Percentiles rank a stretch among this genome's conserved stretches.
Conservation (phyloP, 2,329 filamentous ascomycete species). For the Tolypocladium amazonense region DNA sequence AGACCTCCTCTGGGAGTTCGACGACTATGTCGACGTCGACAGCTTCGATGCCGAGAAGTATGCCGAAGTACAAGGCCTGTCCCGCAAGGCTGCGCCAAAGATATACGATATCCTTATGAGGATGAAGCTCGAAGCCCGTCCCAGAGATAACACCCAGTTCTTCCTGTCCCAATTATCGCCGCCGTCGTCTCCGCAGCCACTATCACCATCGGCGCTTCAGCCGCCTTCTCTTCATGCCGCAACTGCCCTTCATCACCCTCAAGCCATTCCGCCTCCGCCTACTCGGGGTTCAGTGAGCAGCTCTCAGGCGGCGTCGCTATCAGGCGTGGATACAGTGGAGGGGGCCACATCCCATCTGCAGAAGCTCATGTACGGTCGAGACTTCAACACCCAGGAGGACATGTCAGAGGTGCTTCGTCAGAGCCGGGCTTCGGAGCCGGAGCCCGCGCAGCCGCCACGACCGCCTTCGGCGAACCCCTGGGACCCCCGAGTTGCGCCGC, state of each 20-base stretch:
- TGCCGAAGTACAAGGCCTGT: conserved; percentile 33
- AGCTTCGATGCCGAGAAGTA: conserved; percentile 41
- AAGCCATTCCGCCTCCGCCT: not conserved
- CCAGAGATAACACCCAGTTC: conserved; percentile 14
- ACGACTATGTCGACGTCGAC: conserved; percentile 39
- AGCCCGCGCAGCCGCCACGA: conserved; percentile 15
- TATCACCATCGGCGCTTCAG: conserved; percentile 4
- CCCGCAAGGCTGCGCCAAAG: conserved; percentile 35
- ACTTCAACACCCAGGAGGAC: not conserved
- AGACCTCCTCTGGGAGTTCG: conserved; percentile 45
- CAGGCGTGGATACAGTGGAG: conserved; percentile 10
- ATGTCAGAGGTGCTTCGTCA: conserved; percentile 2
- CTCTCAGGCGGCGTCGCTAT: not conserved
- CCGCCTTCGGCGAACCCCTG: conserved; percentile 33
- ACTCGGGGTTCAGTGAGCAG: not conserved
- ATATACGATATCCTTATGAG: conserved; percentile 41
- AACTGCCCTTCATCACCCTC: not conserved
- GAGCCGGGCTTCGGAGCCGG: conserved; percentile 1
- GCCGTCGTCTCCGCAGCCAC: conserved; percentile 11
- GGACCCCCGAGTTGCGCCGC: conserved; percentile 21
- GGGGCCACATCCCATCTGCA: conserved; percentile 18
- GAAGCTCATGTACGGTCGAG: conserved; percentile 10
- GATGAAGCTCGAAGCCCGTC: conserved; percentile 36
- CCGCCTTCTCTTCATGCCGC: not conserved
- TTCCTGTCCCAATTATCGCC: conserved; percentile 17